Conservation (phyloP, 2,329 filamentous ascomycete species). For the Cladosporium sp. region DNA sequence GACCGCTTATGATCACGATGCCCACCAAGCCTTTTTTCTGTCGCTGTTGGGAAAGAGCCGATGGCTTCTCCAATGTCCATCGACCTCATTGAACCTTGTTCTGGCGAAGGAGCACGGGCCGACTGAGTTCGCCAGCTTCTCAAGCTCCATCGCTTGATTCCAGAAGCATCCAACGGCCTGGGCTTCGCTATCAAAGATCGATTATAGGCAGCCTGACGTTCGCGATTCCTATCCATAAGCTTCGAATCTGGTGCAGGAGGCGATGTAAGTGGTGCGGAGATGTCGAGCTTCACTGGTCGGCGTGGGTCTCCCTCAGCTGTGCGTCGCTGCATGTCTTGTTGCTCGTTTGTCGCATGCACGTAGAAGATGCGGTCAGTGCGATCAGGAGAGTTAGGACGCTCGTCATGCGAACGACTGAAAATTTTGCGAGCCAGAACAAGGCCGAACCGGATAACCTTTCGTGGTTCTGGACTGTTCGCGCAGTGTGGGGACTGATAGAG, state of each 20-base stretch:
- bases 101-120: background rate
- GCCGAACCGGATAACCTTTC: background rate
- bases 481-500: background rate
- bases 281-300: background rate
- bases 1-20: too few species aligned
- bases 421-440: background rate
- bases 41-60: background rate
- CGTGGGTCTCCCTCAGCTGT: background rate
- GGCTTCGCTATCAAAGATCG: too few species aligned
- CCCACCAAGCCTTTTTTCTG: too few species aligned
- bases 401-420: background rate
- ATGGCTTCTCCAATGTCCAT: background rate
- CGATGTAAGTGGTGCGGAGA: background rate
- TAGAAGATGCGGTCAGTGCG: background rate
- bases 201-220: background rate
- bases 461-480: background rate
- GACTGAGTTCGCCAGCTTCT: background rate
- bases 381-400: background rate
- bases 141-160: conserved; percentile 3
- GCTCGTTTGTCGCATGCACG: background rate
- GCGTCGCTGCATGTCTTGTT: background rate
- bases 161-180: too few species aligned
- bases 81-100: background rate
- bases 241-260: background rate
- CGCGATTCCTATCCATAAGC: background rate